Evolutionary conservation across 345 rosid genomes (phyloP), one percentile per base, ranked within the genome.

Genomic region (Syzygium jambos): DNA sequence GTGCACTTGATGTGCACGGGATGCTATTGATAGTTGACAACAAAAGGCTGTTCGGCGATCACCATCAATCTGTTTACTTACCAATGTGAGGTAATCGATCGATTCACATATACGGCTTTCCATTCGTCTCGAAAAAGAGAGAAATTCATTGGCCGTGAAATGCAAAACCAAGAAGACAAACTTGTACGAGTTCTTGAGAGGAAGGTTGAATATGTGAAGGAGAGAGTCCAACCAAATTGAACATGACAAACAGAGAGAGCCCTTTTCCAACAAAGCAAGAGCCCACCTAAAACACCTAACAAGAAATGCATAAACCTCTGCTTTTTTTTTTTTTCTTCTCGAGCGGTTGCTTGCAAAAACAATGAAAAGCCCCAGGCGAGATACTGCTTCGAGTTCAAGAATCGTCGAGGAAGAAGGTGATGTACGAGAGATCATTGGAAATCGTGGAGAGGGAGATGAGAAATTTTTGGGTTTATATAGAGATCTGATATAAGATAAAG

Each of bases 261-360:
- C 43, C 29, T 52, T 30, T 25, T n/a, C 9, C 63, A 88, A 63
- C 49, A 85, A 51, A 6, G 5, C n/a, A 83, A 84, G 51, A 22
- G 87, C 92, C 80, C 92, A 97, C 99, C 99, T 87, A 95, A 95
- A 86, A 97, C 29, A 46, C 98, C 99, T 92, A 96, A 97, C 92
- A 95, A 30, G 92, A 94, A 94, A 92, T 95, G 99, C 78, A 91
- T n/a, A 89, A 56, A 93, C 88, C 55, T 11, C 25, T 11, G 5
- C 0, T 90, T 90, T 97, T 87, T 21, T 56, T 25, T 55, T 23
- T 53, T 41, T 51, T 38, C 86, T 85, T 41, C 52, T 52, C 34
- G 73, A n/a, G 34, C 17, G 17, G 73, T 61, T n/a, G 73, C 29
- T 27, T 61, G 73, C 34, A 14, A n/a, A 59, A n/a, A 27, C 16